Evolutionary conservation across 805 yeast species (phyloP).

Genomic region (Ogataea henricii): DNA sequence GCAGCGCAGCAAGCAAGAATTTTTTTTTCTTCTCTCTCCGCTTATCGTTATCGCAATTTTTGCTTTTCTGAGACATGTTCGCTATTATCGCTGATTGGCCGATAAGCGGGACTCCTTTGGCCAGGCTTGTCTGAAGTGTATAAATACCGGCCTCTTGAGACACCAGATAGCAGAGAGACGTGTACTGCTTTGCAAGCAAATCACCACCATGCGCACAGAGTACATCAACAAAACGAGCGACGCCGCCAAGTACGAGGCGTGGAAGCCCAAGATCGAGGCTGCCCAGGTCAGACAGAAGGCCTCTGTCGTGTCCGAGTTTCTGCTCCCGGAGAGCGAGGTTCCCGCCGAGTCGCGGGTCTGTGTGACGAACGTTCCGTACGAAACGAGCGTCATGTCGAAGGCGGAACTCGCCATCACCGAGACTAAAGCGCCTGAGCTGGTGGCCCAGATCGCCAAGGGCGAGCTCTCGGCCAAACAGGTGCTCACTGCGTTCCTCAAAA

Average conservation of each 20-base stretch:
- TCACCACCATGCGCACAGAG: neutral
- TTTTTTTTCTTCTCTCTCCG: too few species aligned
- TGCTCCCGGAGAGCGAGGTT: constrained; percentile 18
- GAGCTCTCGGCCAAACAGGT: constrained; percentile 47
- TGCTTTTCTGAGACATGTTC: neutral
- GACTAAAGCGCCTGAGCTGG: constrained; percentile 27
- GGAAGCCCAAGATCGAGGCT: constrained; percentile 37
- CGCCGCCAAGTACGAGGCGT: constrained; percentile 16
- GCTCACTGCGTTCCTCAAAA: constrained; percentile 52
- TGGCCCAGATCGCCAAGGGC: constrained; percentile 22
- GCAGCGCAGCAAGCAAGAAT: too few species aligned
- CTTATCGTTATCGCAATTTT: neutral
- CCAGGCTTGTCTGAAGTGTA: neutral
- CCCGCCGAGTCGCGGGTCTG: constrained; percentile 18
- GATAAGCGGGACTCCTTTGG: neutral
- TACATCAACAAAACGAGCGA: constrained; percentile 13
- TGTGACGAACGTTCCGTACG: constrained; percentile 31
- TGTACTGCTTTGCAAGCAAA: neutral
- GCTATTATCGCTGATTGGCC: constrained; percentile 1
- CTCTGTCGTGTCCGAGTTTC: constrained; percentile 28
- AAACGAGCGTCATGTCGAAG: constrained; percentile 31
- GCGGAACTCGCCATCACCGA: constrained; percentile 45
- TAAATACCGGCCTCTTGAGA: neutral
- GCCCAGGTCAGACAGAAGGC: constrained; percentile 30
- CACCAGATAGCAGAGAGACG: too few species aligned